Base-by-base conservation (phyloP, 495 filamentous ascomycete species). In the Xylaria sp. region DNA sequence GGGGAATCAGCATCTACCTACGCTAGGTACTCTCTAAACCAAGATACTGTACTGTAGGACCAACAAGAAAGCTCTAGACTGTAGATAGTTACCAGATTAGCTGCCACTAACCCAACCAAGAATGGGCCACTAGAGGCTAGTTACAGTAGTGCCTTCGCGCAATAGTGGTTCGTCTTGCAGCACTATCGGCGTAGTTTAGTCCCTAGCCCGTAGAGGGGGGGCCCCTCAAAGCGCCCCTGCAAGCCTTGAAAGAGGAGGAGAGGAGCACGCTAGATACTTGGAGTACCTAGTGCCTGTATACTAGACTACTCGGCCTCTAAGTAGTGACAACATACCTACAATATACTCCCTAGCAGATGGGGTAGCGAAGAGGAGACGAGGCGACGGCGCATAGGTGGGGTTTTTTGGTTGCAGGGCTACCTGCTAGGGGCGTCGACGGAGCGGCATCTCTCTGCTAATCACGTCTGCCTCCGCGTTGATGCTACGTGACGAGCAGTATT, bases 361-460 rank as follows among this genome's bases (percentile, higher is more conserved):
- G 12, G 29, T 41, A 41, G 31, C 21, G 53, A 11, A 21, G 53
- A n/a, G 61, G 41, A 24, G 41, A 37, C n/a, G 58, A 40, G 58
- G 31, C 31, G 35, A 24, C 31, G 58, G 57, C 57, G 57, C 9
- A 41, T 37, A 24, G 19, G 44, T 65, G 62, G 65, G 65, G 53
- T 31, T 59, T 59, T 9, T 48, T 61, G 40, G 67, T 50, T 40
- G 35, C 67, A 69, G 67, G 37, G 67, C 67, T n/a, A n/a, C n/a
- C n/a, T n/a, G n/a, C n/a, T 46, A 61, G 53, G 55, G 63, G 63
- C 63, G 63, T 66, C 33, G 52, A 66, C 40, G 43, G 63, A 66
- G 63, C 67, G 55, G 67, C 55, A 67, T 55, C 46, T 53, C 31
- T 55, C 48, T 67, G 48, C 64, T 67, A 67, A 55, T 67, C 62